Percentiles rank a stretch among this genome's conserved stretches.
Evolutionary conservation across 148 eudicot species (phyloP).

Genomic region (Nyssa sinensis): DNA sequence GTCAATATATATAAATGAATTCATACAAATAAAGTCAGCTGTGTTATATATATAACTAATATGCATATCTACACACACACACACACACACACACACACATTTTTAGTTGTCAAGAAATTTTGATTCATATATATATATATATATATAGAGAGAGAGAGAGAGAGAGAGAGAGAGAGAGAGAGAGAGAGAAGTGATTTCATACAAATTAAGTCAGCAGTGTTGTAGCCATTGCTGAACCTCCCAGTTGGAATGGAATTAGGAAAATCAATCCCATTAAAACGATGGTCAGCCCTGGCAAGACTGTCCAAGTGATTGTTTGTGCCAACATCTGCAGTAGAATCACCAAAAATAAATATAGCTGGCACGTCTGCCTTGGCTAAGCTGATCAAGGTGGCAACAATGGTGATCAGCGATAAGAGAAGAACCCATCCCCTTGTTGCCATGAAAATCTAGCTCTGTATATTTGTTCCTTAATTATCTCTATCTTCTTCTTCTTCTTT

Average conservation of each 20-base stretch:
- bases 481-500: not conserved
- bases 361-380: not conserved
- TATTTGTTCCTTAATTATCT: not conserved
- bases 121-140: too few species aligned
- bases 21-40: conserved; percentile 23
- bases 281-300: conserved; percentile 11
- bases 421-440: not conserved
- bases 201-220: conserved; percentile 24
- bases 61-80: too few species aligned
- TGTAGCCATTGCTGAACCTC: conserved; percentile 28
- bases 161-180: too few species aligned
- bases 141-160: too few species aligned
- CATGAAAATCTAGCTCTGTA: not conserved
- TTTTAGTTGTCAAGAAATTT: too few species aligned
- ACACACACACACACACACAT: too few species aligned
- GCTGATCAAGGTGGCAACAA: not conserved
- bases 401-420: not conserved
- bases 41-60: not conserved
- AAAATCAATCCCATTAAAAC: conserved; percentile 26
- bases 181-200: too few species aligned
- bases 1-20: too few species aligned
- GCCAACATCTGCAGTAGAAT: conserved; percentile 28
- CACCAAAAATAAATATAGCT: conserved; percentile 26
- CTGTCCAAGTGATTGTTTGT: conserved; percentile 17
- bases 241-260: conserved; percentile 19